Evolutionary conservation across 345 rosid species (phyloP).

Genomic region (Acer saccharum): DNA sequence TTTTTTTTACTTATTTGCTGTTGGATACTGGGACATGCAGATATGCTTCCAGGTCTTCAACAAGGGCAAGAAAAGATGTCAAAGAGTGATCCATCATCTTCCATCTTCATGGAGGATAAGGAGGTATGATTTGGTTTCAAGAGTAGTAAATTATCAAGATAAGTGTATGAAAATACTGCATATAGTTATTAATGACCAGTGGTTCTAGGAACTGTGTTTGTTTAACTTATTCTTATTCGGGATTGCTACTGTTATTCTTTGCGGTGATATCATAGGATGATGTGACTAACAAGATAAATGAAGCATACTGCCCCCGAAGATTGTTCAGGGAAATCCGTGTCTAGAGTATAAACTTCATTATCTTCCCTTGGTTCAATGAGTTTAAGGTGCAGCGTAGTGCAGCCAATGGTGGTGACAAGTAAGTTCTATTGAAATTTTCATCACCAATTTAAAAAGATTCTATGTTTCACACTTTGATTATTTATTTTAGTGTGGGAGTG

Average conservation of each 20-base stretch:
- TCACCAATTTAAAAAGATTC: neutral
- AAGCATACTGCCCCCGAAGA: conserved; percentile 78
- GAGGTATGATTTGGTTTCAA: conserved; percentile 46
- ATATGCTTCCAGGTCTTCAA: conserved; percentile 91
- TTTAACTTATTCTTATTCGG: neutral
- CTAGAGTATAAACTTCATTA: conserved; percentile 73
- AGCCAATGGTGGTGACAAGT: conserved; percentile 79
- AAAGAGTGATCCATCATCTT: conserved; percentile 81
- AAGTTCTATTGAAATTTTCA: conserved; percentile 28
- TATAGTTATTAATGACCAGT: neutral
- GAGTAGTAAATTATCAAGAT: neutral
- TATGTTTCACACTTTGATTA: neutral
- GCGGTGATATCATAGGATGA: conserved; percentile 49
- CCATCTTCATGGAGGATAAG: conserved; percentile 90
- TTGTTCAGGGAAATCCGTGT: conserved; percentile 77
- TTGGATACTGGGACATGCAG: conserved; percentile 36
- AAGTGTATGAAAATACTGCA: neutral
- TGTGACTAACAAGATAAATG: conserved; percentile 79
- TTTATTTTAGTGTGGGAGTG: too few relatives aligned
- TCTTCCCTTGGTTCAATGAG: conserved; percentile 76
- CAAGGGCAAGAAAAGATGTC: conserved; percentile 96
- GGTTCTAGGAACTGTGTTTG: neutral
- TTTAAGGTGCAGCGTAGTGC: conserved; percentile 67
- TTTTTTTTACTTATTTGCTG: conserved; percentile 3
- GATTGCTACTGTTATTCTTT: neutral